phyloP scores from a whole-genome alignment of 2,329 filamentous ascomycete genomes.

The Xylaria sp. region DNA sequence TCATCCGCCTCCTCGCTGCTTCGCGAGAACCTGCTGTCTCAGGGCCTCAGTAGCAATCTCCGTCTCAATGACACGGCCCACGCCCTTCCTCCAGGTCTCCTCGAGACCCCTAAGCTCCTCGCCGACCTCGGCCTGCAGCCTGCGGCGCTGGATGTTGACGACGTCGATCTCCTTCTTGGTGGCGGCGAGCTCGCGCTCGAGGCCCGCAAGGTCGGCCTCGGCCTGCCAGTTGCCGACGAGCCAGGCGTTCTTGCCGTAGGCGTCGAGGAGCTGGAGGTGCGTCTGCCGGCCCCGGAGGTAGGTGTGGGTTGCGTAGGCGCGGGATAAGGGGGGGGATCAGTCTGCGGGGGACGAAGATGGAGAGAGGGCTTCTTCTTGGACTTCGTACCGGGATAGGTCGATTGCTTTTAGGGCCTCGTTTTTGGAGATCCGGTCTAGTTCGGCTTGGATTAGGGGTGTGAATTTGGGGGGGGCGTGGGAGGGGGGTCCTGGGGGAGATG shows the following conservation, averaged over 20 bases:
- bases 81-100: constrained; percentile 77
- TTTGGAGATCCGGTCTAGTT: constrained; percentile 68
- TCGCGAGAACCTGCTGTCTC: constrained; percentile 68
- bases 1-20: constrained; percentile 52
- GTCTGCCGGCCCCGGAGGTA: constrained; percentile 58
- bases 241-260: constrained; percentile 89
- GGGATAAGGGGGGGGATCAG: constrained; percentile 53
- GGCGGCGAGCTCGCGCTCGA: constrained; percentile 78
- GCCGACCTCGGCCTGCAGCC: constrained; percentile 71
- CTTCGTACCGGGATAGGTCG: constrained; percentile 83
- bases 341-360: constrained; percentile 51
- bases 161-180: constrained; percentile 73
- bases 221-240: constrained; percentile 81
- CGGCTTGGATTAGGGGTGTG: constrained; percentile 68
- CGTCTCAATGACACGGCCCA: constrained; percentile 82
- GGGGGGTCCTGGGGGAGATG: constrained; percentile 50
- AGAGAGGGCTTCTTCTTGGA: constrained; percentile 61
- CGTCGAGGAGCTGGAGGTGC: constrained; percentile 75
- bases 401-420: constrained; percentile 67
- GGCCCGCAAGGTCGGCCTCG: constrained; percentile 69
- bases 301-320: constrained; percentile 55
- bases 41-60: constrained; percentile 82
- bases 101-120: constrained; percentile 78
- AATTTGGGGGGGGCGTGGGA: constrained; percentile 62
- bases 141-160: constrained; percentile 72